Evolutionary conservation across 148 eudicot genomes (phyloP).

Genomic region (Spergularia marina): DNA sequence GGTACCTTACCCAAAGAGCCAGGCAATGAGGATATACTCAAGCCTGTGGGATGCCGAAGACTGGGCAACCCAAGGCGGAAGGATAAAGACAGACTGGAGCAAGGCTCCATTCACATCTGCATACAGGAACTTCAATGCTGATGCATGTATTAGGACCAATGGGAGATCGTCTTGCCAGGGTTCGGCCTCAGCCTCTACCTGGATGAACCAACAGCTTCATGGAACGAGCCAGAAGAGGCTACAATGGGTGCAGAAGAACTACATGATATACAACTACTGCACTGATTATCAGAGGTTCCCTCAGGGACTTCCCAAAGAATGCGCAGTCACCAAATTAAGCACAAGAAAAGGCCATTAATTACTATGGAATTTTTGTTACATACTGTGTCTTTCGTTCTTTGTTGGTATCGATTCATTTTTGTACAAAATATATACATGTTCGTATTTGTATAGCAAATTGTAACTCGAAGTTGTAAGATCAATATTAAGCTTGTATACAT

Average conservation of each 20-base stretch:
- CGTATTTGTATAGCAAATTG: background rate
- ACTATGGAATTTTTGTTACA: background rate
- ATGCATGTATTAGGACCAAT: conserved; percentile 26
- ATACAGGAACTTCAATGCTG: conserved; percentile 29
- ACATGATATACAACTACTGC: conserved; percentile 45
- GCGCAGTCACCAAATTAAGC: conserved; percentile 18
- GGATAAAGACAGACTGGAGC: conserved; percentile 36
- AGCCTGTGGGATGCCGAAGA: conserved; percentile 37
- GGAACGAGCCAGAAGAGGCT: conserved; percentile 31
- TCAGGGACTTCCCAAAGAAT: conserved; percentile 37
- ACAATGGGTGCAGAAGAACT: conserved; percentile 35
- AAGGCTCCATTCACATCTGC: conserved; percentile 34
- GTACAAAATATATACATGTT: conserved; percentile 17
- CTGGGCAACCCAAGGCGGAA: conserved; percentile 36
- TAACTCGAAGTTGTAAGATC: background rate
- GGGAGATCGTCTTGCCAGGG: conserved; percentile 26
- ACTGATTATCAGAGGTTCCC: conserved; percentile 40
- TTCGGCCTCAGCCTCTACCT: conserved; percentile 14
- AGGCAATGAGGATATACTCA: conserved; percentile 34
- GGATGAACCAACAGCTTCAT: conserved; percentile 37
- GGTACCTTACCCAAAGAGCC: conserved; percentile 32
- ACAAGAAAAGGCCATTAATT: background rate
- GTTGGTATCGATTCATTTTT: background rate
- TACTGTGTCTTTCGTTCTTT: background rate
- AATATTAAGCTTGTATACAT: background rate